These are phyloP conservation scores for Trichoderma afroharzianum DNA, from an alignment of 2,329 filamentous ascomycete genomes.

Conservation along the genomic window DNA sequence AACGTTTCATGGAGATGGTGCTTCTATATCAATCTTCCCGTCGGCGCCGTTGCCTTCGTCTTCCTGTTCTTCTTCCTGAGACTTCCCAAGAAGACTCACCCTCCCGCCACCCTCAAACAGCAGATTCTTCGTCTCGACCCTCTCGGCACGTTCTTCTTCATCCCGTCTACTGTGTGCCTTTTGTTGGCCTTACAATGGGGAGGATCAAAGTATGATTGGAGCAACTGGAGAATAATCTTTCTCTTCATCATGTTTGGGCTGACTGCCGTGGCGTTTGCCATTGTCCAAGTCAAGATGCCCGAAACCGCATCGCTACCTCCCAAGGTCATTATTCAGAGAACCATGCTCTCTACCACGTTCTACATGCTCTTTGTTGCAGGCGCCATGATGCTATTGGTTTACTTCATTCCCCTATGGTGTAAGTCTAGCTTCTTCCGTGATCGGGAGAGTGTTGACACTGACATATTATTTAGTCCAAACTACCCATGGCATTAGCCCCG, in stretches of 20 bases:
- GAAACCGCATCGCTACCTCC: slow-evolving; percentile 56
- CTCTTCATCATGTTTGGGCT: slow-evolving; percentile 51
- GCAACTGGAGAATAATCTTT: slow-evolving; percentile 48
- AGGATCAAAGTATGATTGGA: slow-evolving; percentile 52
- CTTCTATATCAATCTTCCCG: slow-evolving; percentile 57
- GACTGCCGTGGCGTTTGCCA: slow-evolving; percentile 44
- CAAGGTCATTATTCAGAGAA: slow-evolving; percentile 52
- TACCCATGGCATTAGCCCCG: slow-evolving; percentile 48
- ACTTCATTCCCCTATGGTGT: slow-evolving; percentile 55
- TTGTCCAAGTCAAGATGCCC: slow-evolving; percentile 51
- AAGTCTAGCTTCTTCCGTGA: slow-evolving; percentile 24
- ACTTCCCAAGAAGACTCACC: slow-evolving; percentile 33
- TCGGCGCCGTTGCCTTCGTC: slow-evolving; percentile 49
- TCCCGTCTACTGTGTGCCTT: slow-evolving; percentile 57
- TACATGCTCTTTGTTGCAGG: slow-evolving; percentile 47
- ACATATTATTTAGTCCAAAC: slow-evolving; percentile 47
- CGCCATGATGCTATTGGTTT: slow-evolving; percentile 52
- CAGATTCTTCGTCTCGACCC: slow-evolving; percentile 55
- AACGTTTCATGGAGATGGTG: slow-evolving; percentile 52
- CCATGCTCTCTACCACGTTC: slow-evolving; percentile 46
- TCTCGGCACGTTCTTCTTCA: slow-evolving; percentile 56
- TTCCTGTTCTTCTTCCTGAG: slow-evolving; percentile 49
- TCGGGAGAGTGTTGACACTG: slow-evolving; percentile 16
- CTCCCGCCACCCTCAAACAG: slow-evolving; percentile 32
- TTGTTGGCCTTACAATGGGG: slow-evolving; percentile 63